phyloP scores from a whole-genome alignment of 2,329 filamentous ascomycete species.

The Hypoxylon sp. region DNA sequence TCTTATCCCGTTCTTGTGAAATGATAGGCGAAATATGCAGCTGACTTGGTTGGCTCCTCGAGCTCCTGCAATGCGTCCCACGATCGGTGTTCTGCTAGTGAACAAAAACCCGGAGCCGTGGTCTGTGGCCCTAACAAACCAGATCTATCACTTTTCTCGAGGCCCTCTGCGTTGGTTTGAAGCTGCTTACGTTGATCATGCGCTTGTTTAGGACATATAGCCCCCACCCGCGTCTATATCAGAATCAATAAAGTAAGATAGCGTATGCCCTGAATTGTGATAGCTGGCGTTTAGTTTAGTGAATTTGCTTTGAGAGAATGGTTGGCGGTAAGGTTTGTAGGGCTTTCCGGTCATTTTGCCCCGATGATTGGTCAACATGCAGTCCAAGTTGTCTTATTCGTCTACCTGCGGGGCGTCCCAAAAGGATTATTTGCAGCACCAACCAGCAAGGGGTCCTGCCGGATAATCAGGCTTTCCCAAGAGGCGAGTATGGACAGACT shows the following conservation, averaged over 20 bases:
- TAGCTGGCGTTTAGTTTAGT: neutral
- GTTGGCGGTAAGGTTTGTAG: conserved; percentile 28
- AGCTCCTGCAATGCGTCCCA: conserved; percentile 36
- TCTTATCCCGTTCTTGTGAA: conserved; percentile 30
- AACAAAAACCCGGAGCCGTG: conserved; percentile 32
- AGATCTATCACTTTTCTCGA: conserved; percentile 38
- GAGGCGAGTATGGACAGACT: conserved; percentile 17
- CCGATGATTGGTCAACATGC: conserved; percentile 23
- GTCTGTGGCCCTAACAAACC: conserved; percentile 31
- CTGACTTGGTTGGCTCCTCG: conserved; percentile 36
- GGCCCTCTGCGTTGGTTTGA: conserved; percentile 18
- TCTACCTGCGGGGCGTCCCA: conserved; percentile 34
- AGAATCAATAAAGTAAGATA: conserved; percentile 5
- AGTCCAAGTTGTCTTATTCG: conserved; percentile 27
- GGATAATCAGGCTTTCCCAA: conserved; percentile 16
- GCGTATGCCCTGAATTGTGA: neutral
- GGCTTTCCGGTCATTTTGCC: conserved; percentile 8
- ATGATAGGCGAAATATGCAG: conserved; percentile 29
- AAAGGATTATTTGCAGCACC: conserved; percentile 36
- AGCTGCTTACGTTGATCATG: conserved; percentile 33
- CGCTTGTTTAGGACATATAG: conserved; percentile 30
- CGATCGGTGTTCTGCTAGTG: conserved; percentile 34
- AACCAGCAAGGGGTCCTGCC: conserved; percentile 29
- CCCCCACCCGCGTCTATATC: conserved; percentile 27
- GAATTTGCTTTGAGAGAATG: neutral